These are phyloP conservation scores for Periglandula ipomoeae DNA, from an alignment of 2,329 filamentous ascomycete genomes.

Conservation along the genomic window DNA sequence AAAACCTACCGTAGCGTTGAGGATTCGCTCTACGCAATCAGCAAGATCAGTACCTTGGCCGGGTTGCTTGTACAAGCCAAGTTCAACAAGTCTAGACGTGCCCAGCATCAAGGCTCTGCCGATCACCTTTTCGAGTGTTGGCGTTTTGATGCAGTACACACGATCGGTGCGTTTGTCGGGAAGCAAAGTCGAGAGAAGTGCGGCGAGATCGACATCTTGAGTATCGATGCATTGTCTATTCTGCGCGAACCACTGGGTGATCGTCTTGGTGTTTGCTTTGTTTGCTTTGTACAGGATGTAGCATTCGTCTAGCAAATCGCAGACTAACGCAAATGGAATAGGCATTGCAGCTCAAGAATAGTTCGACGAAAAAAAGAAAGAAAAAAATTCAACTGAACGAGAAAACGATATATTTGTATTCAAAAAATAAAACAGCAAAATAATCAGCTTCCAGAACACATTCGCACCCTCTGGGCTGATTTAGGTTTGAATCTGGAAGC, in stretches of 20 bases:
- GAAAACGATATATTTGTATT: not conserved
- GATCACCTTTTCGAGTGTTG: constrained; percentile 56
- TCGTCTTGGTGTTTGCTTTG: constrained; percentile 25
- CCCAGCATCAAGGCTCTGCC: constrained; percentile 58
- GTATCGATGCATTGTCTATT: constrained; percentile 51
- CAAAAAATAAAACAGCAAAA: not conserved
- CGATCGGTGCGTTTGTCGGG: constrained; percentile 69
- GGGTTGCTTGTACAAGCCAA: constrained; percentile 52
- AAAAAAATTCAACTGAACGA: not conserved
- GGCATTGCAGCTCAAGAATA: constrained; percentile 37
- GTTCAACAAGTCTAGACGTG: constrained; percentile 46
- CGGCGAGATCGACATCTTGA: constrained; percentile 46
- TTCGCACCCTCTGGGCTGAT: not conserved
- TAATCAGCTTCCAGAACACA: not conserved
- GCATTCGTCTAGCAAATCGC: constrained; percentile 62
- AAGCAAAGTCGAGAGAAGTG: constrained; percentile 66
- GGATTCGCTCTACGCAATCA: constrained; percentile 57
- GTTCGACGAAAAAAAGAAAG: not conserved
- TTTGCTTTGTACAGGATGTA: constrained; percentile 34
- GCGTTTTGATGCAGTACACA: constrained; percentile 61
- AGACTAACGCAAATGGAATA: constrained; percentile 60
- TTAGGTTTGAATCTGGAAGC: no score
- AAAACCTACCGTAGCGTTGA: constrained; percentile 47
- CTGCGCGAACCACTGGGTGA: constrained; percentile 59
- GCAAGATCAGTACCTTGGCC: constrained; percentile 58